Conservation (phyloP, 176 grass and related monocot genomes). For the Alloteropsis semialata region DNA sequence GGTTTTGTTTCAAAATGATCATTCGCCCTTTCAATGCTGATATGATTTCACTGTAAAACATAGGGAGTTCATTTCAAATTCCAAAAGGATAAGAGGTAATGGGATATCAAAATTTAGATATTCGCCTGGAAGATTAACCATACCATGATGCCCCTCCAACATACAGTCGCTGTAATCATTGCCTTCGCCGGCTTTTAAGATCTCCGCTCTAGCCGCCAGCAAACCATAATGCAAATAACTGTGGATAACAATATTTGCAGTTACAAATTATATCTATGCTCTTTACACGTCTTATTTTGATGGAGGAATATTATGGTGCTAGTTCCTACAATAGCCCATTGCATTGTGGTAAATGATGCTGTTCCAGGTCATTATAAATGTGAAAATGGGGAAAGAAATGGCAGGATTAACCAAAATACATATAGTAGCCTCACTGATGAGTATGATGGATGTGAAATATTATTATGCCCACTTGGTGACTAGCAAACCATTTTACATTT, state of each 20-base stretch:
- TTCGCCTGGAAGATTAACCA: conserved; percentile 10
- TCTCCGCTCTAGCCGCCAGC: conserved; percentile 95
- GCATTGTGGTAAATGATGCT: conserved; percentile 1
- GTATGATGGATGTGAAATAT: not conserved
- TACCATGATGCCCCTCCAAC: conserved; percentile 83
- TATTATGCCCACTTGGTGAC: not conserved
- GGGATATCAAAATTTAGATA: not conserved
- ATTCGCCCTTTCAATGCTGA: not conserved
- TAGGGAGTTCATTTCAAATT: conserved; percentile 24
- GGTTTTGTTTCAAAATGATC: conserved; percentile 7
- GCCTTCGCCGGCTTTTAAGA: conserved; percentile 65
- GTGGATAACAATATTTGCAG: conserved; percentile 18
- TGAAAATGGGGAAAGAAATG: not conserved
- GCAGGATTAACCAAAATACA: not conserved
- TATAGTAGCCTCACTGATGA: conserved; percentile 1
- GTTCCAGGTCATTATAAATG: conserved; percentile 6
- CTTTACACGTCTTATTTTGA: conserved; percentile 17
- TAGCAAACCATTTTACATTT: conserved; percentile 9
- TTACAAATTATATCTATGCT: conserved; percentile 15
- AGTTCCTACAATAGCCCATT: conserved; percentile 1
- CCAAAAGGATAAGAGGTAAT: conserved; percentile 10
- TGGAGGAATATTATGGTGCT: conserved; percentile 2
- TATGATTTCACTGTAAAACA: conserved; percentile 11
- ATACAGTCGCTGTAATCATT: conserved; percentile 67
- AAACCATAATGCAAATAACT: conserved; percentile 97